Conservation (phyloP, 257 asterid species). For the Scutellaria minor region DNA sequence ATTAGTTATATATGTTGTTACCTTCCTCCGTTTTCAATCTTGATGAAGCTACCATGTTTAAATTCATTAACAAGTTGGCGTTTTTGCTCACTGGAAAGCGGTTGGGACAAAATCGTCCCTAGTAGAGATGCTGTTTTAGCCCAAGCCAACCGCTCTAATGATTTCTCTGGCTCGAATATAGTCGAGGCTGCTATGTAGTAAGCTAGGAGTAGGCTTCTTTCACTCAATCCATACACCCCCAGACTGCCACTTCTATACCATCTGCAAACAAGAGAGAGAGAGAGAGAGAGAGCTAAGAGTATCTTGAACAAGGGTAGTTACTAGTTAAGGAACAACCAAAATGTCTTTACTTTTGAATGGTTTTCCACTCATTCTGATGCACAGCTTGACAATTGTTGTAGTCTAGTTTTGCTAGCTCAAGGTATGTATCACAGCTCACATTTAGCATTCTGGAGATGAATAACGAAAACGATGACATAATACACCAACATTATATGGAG, state of each 20-base stretch:
- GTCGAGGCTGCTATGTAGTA: slow-evolving; percentile 62
- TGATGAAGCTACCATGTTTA: slow-evolving; percentile 30
- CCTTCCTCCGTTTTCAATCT: slow-evolving; percentile 42
- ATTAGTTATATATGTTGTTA: neutral
- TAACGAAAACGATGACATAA: neutral
- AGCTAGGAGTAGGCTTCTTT: slow-evolving; percentile 46
- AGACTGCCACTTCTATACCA: slow-evolving; percentile 56
- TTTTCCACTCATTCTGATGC: slow-evolving; percentile 66
- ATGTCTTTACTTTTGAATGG: slow-evolving; percentile 55
- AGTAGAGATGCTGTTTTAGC: slow-evolving; percentile 59
- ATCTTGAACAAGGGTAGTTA: neutral
- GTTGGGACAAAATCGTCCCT: slow-evolving; percentile 39
- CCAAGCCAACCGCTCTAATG: slow-evolving; percentile 65
- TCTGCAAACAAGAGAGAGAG: slow-evolving; percentile 36
- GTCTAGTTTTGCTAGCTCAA: slow-evolving; percentile 66
- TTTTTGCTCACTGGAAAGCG: slow-evolving; percentile 35
- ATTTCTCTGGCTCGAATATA: slow-evolving; percentile 63
- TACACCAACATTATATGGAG: neutral
- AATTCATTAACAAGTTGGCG: slow-evolving; percentile 47
- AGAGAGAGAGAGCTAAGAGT: neutral
- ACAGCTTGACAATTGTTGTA: slow-evolving; percentile 63
- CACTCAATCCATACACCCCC: slow-evolving; percentile 47
- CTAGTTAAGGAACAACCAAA: neutral
- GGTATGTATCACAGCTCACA: slow-evolving; percentile 59
- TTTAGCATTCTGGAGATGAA: slow-evolving; percentile 56